Evolutionary conservation across 257 asterid genomes (phyloP).

Genomic region (Ajuga chamaepitys): DNA sequence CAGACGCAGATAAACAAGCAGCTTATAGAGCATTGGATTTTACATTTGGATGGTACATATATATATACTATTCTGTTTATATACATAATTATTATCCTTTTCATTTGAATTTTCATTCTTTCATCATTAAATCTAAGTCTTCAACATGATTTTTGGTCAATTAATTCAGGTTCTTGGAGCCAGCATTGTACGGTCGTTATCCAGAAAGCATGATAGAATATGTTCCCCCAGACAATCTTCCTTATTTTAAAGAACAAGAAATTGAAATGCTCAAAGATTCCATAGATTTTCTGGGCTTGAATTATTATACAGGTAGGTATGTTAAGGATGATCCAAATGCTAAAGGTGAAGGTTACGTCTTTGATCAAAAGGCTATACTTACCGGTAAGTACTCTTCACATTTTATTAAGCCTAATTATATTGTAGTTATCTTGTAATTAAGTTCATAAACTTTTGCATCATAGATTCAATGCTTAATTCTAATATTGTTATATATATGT

Average conservation of each 20-base stretch:
- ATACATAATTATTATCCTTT: no score
- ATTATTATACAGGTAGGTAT: constrained; percentile 20
- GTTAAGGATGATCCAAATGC: background rate
- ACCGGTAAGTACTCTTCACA: background rate
- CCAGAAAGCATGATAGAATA: constrained; percentile 8
- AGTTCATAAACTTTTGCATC: no score
- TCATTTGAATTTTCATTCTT: no score
- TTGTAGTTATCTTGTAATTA: no score
- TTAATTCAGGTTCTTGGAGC: constrained; percentile 25
- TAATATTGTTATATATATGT: no score
- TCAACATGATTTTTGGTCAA: no score
- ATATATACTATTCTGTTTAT: no score
- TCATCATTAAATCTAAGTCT: no score
- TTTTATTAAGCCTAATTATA: no score
- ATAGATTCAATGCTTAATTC: no score
- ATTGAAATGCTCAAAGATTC: background rate
- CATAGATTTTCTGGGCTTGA: constrained; percentile 22
- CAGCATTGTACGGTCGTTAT: constrained; percentile 12
- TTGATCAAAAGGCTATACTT: background rate
- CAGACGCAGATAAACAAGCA: background rate
- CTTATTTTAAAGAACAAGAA: background rate
- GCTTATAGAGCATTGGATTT: constrained; percentile 17
- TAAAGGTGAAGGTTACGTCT: background rate
- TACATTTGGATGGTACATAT: constrained; percentile 22
- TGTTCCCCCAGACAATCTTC: constrained; percentile 12